Evolutionary conservation across 768 basidiomycete species (phyloP).

Genomic region (Suillus subaureus): DNA sequence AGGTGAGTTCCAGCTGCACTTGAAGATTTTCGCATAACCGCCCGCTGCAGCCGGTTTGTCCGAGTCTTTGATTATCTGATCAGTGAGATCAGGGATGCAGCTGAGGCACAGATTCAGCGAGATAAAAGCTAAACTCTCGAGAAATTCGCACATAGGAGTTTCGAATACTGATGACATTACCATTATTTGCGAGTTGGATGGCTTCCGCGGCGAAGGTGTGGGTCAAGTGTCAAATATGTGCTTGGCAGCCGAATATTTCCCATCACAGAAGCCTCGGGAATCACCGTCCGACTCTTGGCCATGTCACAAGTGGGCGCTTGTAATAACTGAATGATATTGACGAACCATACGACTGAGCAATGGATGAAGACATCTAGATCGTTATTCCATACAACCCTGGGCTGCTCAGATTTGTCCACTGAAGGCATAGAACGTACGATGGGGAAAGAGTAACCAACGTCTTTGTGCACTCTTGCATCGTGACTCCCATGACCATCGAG

Average conservation of each 20-base stretch:
- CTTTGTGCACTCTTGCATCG: not conserved
- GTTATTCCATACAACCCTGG: too few species aligned
- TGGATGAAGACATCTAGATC: too few species aligned
- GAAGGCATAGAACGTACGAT: too few species aligned
- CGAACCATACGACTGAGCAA: too few species aligned
- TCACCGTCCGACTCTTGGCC: not conserved
- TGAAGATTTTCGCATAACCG: conserved; percentile 47
- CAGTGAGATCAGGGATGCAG: conserved; percentile 2
- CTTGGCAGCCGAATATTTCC: not conserved
- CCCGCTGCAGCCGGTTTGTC: conserved; percentile 40
- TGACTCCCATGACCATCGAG: not conserved
- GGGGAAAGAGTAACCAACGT: too few species aligned
- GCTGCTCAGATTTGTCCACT: too few species aligned
- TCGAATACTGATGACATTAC: not conserved
- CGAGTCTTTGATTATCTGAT: conserved; percentile 13
- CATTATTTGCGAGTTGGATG: not conserved
- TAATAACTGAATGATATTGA: not conserved
- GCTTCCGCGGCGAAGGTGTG: not conserved
- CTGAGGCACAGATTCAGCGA: not conserved
- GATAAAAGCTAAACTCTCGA: not conserved
- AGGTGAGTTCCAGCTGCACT: conserved; percentile 30
- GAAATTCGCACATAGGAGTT: not conserved
- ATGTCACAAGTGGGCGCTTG: not conserved
- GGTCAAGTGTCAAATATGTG: not conserved
- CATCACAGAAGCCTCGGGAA: not conserved